Percentiles rank a stretch among this genome's conserved stretches.
Conservation (phyloP, 1,284 basidiomycete genomes). For the Albatrellus sp. region DNA sequence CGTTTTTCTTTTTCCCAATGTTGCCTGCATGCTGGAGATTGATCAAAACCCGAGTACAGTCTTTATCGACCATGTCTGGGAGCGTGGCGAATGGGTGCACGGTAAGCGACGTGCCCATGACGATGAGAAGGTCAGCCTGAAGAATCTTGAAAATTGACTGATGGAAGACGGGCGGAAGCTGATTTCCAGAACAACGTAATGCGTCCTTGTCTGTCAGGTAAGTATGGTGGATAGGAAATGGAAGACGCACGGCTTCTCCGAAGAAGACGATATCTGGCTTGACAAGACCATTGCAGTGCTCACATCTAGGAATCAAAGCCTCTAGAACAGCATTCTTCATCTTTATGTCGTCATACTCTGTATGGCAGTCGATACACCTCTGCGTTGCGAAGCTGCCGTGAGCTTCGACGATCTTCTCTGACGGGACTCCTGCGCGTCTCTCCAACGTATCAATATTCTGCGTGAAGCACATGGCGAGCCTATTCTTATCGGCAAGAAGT, state of each 20-base stretch:
- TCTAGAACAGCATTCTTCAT: conserved; percentile 49
- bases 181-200: not conserved
- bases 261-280: conserved; percentile 97
- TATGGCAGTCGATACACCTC: conserved; percentile 63
- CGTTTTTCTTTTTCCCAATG: conserved; percentile 40
- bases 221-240: conserved; percentile 1
- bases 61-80: conserved; percentile 30
- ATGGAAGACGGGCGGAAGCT: conserved; percentile 54
- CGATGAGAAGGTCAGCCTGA: conserved; percentile 75
- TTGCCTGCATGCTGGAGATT: conserved; percentile 57
- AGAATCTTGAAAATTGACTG: conserved; percentile 33
- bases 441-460: conserved; percentile 94
- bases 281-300: conserved; percentile 56
- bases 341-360: conserved; percentile 49
- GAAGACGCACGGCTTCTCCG: conserved; percentile 56
- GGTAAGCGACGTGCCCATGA: conserved; percentile 86
- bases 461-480: conserved; percentile 72
- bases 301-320: conserved; percentile 55
- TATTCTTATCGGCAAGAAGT: conserved; percentile 52
- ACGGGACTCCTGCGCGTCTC: conserved; percentile 69
- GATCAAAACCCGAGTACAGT: conserved; percentile 58
- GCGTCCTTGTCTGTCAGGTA: conserved; percentile 3
- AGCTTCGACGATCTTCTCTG: conserved; percentile 76
- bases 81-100: conserved; percentile 70
- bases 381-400: conserved; percentile 87